A percentile compares a stretch with the other conserved stretches of the same genome.
Evolutionary conservation across 1,139 yeast genomes (phyloP).

Genomic region (Maudiozyma humilis): DNA sequence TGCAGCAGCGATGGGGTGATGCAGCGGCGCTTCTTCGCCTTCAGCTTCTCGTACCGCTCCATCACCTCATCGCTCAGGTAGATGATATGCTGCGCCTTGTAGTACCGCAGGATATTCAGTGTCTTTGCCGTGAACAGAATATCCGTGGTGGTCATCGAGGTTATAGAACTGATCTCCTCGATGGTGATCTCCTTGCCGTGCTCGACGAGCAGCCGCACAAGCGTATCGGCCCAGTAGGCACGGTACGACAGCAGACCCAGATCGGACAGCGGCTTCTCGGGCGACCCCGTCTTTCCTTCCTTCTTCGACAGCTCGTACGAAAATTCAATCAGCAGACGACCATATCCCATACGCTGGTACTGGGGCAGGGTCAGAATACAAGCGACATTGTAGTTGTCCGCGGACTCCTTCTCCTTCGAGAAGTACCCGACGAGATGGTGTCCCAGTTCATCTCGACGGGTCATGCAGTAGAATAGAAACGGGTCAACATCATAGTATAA

Average conservation of each 20-base stretch:
- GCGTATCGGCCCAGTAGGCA: constrained; percentile 93
- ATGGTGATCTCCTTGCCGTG: constrained; percentile 66
- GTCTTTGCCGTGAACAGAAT: constrained; percentile 89
- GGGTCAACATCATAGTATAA: constrained; percentile 97
- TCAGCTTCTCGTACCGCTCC: constrained; percentile 65
- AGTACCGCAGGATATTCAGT: constrained; percentile 78
- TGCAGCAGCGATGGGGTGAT: constrained; percentile 62
- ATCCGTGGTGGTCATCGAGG: constrained; percentile 96
- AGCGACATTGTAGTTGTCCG: constrained; percentile 93
- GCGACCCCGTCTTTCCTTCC: constrained; percentile 89
- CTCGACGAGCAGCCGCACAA: constrained; percentile 68
- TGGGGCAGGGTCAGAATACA: constrained; percentile 94
- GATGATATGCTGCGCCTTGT: constrained; percentile 92
- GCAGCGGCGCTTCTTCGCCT: constrained; percentile 66
- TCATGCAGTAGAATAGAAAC: constrained; percentile 90
- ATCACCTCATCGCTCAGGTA: constrained; percentile 80
- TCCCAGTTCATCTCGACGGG: constrained; percentile 76
- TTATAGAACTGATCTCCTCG: constrained; percentile 78
- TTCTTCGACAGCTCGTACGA: constrained; percentile 81
- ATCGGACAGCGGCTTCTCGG: constrained; percentile 52
- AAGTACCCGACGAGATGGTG: constrained; percentile 95
- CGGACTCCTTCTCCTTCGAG: constrained; percentile 92
- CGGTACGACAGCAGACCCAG: constrained; percentile 72
- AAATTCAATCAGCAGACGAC: constrained; percentile 83
- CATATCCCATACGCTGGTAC: constrained; percentile 91